Percentiles rank a stretch among this genome's conserved stretches.
Conservation (phyloP, 2,329 filamentous ascomycete species). For the Ustulina deusta region DNA sequence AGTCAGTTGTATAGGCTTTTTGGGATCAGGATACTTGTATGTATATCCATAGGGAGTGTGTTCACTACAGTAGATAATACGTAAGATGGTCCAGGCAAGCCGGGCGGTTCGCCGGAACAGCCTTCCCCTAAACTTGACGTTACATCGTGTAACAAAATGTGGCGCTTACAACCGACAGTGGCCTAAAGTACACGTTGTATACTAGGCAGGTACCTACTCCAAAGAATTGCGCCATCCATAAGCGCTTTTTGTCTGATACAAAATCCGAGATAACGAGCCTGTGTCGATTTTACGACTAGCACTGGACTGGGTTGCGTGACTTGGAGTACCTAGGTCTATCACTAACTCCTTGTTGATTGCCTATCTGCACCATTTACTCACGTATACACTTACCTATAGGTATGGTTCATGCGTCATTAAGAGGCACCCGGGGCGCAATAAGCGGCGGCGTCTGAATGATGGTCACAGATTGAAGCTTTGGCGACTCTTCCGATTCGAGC, state of each 20-base stretch:
- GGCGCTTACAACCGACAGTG: slow-evolving; percentile 20
- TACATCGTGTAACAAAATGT: slow-evolving; percentile 28
- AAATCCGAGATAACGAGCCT: slow-evolving; percentile 12
- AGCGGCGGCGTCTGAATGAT: slow-evolving; percentile 28
- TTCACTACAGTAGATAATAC: background rate
- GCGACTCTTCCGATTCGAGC: slow-evolving; percentile 37
- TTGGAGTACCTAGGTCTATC: slow-evolving; percentile 19
- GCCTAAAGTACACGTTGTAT: background rate
- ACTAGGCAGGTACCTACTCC: background rate
- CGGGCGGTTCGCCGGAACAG: slow-evolving; percentile 25
- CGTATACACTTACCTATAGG: no score
- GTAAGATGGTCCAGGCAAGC: background rate
- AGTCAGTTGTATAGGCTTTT: background rate
- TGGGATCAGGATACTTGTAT: no score
- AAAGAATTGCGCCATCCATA: slow-evolving; percentile 1
- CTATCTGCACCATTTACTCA: background rate
- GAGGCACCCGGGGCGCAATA: slow-evolving; percentile 9
- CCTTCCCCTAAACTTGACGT: slow-evolving; percentile 25
- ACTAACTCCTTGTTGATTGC: slow-evolving; percentile 9
- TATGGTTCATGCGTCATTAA: slow-evolving; percentile 15
- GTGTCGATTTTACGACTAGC: background rate
- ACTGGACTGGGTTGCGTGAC: background rate
- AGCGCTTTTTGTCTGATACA: slow-evolving; percentile 19
- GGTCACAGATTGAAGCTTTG: slow-evolving; percentile 10
- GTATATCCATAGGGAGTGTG: no score